Evolutionary conservation across 345 rosid species (phyloP).

Genomic region (Rhodamnia rubescens): DNA sequence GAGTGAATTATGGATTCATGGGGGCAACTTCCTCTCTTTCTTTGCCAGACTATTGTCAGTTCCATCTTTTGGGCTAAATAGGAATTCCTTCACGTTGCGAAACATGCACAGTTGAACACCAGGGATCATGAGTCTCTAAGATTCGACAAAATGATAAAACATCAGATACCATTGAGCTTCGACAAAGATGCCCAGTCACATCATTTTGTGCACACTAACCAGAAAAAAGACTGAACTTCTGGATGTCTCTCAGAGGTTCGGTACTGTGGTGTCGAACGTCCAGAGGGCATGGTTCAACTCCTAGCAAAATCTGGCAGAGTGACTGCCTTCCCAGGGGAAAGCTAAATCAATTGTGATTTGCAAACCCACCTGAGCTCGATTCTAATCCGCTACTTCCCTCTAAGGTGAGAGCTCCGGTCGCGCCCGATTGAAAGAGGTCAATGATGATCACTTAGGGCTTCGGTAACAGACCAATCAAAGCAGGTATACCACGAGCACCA

Average conservation of each 20-base stretch:
- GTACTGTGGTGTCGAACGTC: neutral
- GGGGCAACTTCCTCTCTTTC: neutral
- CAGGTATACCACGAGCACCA: neutral
- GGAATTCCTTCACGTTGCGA: neutral
- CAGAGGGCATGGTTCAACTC: neutral
- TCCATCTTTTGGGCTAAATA: neutral
- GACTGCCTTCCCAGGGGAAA: neutral
- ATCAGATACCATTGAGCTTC: neutral
- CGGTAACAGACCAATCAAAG: neutral
- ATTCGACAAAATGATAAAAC: neutral
- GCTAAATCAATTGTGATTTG: neutral
- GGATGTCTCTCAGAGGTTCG: neutral
- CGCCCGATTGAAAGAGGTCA: neutral
- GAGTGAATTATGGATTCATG: neutral
- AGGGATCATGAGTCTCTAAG: neutral
- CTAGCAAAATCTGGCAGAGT: neutral
- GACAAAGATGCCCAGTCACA: neutral
- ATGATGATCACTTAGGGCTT: neutral
- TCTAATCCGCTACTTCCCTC: neutral
- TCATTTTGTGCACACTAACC: neutral
- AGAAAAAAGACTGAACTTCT: neutral
- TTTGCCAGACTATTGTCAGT: neutral
- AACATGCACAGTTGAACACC: neutral
- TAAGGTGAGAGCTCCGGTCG: neutral
- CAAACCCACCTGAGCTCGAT: neutral